Conservation (phyloP, 73 alveolate genomes). For the Tetrahymena elliotti region DNA sequence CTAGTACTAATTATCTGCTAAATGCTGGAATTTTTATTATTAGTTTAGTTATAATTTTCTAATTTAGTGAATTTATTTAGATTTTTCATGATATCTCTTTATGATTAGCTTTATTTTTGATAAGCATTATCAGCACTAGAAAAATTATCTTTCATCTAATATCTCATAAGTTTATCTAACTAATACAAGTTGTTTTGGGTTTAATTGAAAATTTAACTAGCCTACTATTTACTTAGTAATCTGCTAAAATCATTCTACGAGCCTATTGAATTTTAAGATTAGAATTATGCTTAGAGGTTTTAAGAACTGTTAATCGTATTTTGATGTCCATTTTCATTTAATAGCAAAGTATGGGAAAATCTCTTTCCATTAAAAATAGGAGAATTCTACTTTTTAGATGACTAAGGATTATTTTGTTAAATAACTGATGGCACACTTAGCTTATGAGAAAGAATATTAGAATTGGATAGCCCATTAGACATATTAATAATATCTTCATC, state of each 20-base stretch:
- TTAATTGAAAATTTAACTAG: not conserved
- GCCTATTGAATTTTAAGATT: not conserved
- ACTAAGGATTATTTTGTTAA: not conserved
- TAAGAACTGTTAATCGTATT: not conserved
- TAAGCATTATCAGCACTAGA: not conserved
- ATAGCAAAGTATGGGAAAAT: not conserved
- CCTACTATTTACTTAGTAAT: not conserved
- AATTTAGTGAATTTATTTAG: not conserved
- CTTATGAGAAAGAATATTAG: not conserved
- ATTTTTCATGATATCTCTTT: not conserved
- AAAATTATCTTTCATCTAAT: not conserved
- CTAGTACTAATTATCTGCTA: not conserved
- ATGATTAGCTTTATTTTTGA: not conserved
- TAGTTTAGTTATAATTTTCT: not conserved
- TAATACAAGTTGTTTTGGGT: not conserved
- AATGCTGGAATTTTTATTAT: not conserved
- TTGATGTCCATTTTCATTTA: not conserved
- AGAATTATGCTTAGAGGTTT: not conserved
- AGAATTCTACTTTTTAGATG: not conserved
- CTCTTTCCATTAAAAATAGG: not conserved
- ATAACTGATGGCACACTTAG: not conserved
- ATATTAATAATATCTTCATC: not conserved
- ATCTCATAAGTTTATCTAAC: not conserved
- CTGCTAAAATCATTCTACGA: not conserved
- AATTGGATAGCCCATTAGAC: not conserved